Conservation (phyloP, 352 stramenopile species). For the Pythium periplocum region DNA sequence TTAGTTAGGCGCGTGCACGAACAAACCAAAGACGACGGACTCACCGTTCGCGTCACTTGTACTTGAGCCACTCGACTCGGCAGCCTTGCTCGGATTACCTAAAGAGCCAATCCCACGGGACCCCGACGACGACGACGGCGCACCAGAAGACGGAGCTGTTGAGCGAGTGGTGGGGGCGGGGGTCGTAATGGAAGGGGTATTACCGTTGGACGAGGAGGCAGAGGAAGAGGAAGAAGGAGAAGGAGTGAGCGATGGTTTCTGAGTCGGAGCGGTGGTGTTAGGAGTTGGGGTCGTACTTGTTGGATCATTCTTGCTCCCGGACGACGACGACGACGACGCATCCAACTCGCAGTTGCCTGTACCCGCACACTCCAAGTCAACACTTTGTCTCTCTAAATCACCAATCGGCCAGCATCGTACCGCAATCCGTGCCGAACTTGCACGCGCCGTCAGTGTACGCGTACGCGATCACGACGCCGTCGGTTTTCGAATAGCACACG, state of each 20-base stretch:
- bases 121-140: too few relatives aligned
- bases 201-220: constrained; percentile 17
- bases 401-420: constrained; percentile 4
- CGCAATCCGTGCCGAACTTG: constrained; percentile 8
- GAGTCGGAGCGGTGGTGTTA: constrained; percentile 3
- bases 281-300: constrained; percentile 11
- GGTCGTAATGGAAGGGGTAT: constrained; percentile 5
- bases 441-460: constrained; percentile 3
- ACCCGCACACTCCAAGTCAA: constrained; percentile 2
- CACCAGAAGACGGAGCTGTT: too few relatives aligned
- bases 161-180: too few relatives aligned
- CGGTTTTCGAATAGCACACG: constrained; percentile 9
- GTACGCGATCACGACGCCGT: constrained; percentile 5
- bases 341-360: not conserved
- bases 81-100: too few relatives aligned
- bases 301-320: not conserved
- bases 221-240: constrained; percentile 8
- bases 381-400: not conserved
- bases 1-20: not conserved
- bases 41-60: too few relatives aligned
- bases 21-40: not conserved
- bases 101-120: too few relatives aligned
- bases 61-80: too few relatives aligned
- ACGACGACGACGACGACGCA: not conserved
- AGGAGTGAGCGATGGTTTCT: constrained; percentile 10